Percentiles rank a stretch among this genome's conserved stretches.
phyloP scores from a whole-genome alignment of 2,329 filamentous ascomycete genomes.

The Fusarium lateritium region DNA sequence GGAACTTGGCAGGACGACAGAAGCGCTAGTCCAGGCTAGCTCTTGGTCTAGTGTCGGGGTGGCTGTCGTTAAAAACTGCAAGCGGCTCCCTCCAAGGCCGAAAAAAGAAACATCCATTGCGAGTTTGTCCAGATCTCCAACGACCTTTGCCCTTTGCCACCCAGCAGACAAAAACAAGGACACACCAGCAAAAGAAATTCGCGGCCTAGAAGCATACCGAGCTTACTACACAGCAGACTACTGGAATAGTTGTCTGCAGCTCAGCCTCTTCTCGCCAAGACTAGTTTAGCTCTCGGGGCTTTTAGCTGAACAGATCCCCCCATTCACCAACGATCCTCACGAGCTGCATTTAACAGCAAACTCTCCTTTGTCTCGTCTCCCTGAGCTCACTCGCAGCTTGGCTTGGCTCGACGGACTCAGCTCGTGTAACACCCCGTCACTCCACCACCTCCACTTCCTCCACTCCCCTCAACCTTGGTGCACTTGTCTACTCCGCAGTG shows the following conservation, averaged over 20 bases:
- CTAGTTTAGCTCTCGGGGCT: conserved; percentile 34
- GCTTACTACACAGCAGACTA: conserved; percentile 12
- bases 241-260: conserved; percentile 30
- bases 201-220: not conserved
- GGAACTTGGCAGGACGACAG: conserved; percentile 37
- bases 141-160: conserved; percentile 34
- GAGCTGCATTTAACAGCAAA: conserved; percentile 40
- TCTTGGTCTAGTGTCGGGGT: conserved; percentile 32
- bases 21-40: conserved; percentile 34
- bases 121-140: conserved; percentile 33
- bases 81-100: conserved; percentile 39
- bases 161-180: conserved; percentile 26
- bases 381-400: conserved; percentile 9
- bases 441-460: conserved; percentile 39
- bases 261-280: conserved; percentile 41
- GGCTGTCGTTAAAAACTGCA: conserved; percentile 44
- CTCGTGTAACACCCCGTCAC: conserved; percentile 39
- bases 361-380: conserved; percentile 22
- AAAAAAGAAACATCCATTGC: conserved; percentile 44
- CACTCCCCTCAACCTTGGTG: conserved; percentile 17
- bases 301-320: conserved; percentile 33
- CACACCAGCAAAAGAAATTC: conserved; percentile 18
- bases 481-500: conserved; percentile 16
- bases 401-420: conserved; percentile 36
- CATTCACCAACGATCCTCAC: conserved; percentile 16